Conservation (phyloP, 768 basidiomycete species). For the Phanerochaete carnosa region DNA sequence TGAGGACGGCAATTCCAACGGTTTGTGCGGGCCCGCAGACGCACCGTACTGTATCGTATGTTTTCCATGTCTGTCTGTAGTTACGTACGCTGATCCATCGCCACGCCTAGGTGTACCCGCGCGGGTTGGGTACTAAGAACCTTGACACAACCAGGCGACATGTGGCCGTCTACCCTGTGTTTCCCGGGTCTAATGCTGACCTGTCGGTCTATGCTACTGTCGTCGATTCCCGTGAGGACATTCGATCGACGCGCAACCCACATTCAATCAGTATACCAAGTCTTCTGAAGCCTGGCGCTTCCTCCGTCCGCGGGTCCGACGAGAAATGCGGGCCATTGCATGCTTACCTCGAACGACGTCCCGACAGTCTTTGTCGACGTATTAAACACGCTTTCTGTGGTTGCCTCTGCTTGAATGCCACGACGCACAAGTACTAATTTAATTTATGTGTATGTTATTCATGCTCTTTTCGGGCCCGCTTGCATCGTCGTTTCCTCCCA, state of each 20-base stretch:
- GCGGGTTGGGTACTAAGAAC: neutral
- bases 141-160: slow-evolving; percentile 1
- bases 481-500: neutral
- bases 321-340: neutral
- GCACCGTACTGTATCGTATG: slow-evolving; percentile 2
- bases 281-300: slow-evolving; percentile 1
- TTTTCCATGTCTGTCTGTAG: neutral
- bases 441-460: slow-evolving; percentile 2
- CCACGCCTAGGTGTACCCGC: slow-evolving; percentile 8
- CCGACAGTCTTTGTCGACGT: neutral
- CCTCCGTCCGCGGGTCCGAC: neutral
- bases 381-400: neutral
- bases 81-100: neutral
- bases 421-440: neutral
- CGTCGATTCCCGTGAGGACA: slow-evolving; percentile 9
- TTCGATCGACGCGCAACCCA: neutral
- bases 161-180: slow-evolving; percentile 10
- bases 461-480: neutral
- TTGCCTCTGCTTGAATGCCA: neutral
- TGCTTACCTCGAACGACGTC: neutral
- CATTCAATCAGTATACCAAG: neutral
- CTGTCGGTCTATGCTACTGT: slow-evolving; percentile 8
- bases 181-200: slow-evolving; percentile 4
- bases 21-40: neutral
- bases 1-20: neutral